Conservation (phyloP, 495 filamentous ascomycete species). For the Aspergillus nanangensis region DNA sequence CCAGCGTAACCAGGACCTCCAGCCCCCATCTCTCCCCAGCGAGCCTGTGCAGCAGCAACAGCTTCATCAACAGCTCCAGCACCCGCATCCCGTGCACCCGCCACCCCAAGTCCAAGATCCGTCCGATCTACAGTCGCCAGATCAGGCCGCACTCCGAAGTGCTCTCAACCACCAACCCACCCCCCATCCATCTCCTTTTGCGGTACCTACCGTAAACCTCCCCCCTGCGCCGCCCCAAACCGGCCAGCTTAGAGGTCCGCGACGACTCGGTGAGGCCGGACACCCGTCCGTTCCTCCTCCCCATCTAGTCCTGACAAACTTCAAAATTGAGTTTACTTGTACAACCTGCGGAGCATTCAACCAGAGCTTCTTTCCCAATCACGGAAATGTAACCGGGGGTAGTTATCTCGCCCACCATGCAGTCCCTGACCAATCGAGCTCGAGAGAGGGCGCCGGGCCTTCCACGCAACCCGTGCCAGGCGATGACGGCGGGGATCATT, state of each 20-base stretch:
- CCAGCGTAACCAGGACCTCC: slow-evolving; percentile 13
- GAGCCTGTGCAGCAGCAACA: slow-evolving; percentile 22
- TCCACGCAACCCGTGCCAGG: slow-evolving; percentile 16
- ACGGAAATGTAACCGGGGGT: slow-evolving; percentile 34
- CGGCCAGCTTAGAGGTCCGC: slow-evolving; percentile 19
- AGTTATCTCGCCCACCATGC: slow-evolving; percentile 27
- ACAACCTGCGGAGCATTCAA: slow-evolving; percentile 41
- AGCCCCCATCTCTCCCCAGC: slow-evolving; percentile 17
- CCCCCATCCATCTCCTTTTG: slow-evolving; percentile 22
- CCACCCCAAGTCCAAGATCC: slow-evolving; percentile 6
- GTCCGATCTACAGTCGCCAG: slow-evolving; percentile 17
- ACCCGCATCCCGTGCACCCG: not conserved
- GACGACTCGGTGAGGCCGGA: slow-evolving; percentile 21
- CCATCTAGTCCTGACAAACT: slow-evolving; percentile 35
- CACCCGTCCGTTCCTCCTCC: slow-evolving; percentile 24
- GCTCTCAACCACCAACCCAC: slow-evolving; percentile 13
- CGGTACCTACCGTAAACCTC: slow-evolving; percentile 15
- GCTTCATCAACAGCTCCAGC: slow-evolving; percentile 6
- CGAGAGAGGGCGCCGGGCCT: slow-evolving; percentile 17
- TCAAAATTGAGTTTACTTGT: slow-evolving; percentile 45
- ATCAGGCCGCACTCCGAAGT: slow-evolving; percentile 16
- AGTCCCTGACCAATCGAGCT: slow-evolving; percentile 16
- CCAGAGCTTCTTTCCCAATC: slow-evolving; percentile 42
- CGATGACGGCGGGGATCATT: slow-evolving; percentile 31
- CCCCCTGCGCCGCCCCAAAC: slow-evolving; percentile 16